Percentiles rank a stretch among this genome's conserved stretches.
Evolutionary conservation across 2,329 filamentous ascomycete genomes (phyloP).

Genomic region (Nemania serpens): DNA sequence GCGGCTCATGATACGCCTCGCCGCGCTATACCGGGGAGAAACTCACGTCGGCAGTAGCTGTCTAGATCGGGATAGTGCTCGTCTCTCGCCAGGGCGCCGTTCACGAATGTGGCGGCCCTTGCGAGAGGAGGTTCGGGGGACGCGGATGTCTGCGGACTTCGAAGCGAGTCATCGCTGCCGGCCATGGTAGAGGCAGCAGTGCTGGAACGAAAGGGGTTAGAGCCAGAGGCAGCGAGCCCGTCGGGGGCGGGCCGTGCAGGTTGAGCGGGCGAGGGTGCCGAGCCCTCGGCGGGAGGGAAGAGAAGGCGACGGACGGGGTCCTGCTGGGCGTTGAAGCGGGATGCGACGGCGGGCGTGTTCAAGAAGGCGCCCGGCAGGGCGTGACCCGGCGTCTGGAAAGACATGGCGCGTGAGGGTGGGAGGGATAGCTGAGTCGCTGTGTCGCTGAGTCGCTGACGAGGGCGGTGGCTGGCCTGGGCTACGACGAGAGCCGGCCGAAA

Average conservation of each 20-base stretch:
- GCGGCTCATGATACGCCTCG: too few relatives aligned
- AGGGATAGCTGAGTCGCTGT: neutral
- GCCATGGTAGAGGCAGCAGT: conserved; percentile 19
- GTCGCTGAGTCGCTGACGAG: neutral
- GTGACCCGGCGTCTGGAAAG: conserved; percentile 68
- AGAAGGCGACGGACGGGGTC: conserved; percentile 58
- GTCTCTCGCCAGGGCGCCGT: conserved; percentile 75
- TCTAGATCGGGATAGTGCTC: conserved; percentile 87
- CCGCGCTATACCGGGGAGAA: neutral
- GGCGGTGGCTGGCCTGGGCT: neutral
- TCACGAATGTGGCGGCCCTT: conserved; percentile 82
- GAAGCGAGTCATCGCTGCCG: conserved; percentile 35
- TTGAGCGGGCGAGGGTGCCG: conserved; percentile 26
- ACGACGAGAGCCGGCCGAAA: neutral
- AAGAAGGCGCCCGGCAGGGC: conserved; percentile 76
- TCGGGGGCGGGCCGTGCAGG: conserved; percentile 23
- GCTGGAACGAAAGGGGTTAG: neutral
- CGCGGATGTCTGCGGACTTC: conserved; percentile 39
- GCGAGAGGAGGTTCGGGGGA: conserved; percentile 61
- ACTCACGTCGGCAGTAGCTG: conserved; percentile 84
- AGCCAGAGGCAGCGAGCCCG: conserved; percentile 17
- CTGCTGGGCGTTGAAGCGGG: conserved; percentile 50
- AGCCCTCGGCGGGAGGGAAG: conserved; percentile 44
- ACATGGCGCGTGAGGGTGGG: conserved; percentile 48
- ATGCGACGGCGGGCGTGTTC: conserved; percentile 69